Evolutionary conservation across 257 asterid genomes (phyloP), one percentile per base, ranked within the genome.

Genomic region (Solanum chilense): DNA sequence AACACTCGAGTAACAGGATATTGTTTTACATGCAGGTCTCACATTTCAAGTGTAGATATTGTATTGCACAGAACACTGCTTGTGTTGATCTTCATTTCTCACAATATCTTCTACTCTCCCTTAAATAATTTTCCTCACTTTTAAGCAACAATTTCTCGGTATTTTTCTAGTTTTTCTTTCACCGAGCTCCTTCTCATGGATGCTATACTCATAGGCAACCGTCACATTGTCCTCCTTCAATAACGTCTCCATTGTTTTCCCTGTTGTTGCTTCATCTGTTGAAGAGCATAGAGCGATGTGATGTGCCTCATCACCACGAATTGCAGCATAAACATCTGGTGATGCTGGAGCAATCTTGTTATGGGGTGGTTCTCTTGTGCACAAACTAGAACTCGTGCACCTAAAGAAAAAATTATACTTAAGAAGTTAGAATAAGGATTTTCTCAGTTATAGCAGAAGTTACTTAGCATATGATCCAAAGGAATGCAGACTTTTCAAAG

Each of bases 321-420:
- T 78, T 15, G 84, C 56, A 56, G 27, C 64, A 35, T 35, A 73
- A 73, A 73, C 80, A 20, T 73, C 49, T 1, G 49, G 80, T 68
- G 95, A 92, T 76, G 91, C 92, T 15, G 94, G 95, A 23, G 93
- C 92, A 86, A 91, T 91, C 90, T 91, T 95, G 90, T 89, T 91
- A 29, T 80, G 29, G 68, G 89, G 93, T 89, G 91, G 91, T 8
- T 95, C 86, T 87, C 88, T 90, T 56, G 88, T 12, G 81, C 86
- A 85, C 68, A 89, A 88, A 87, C 80, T 91, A 33, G 93, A 92
- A 83, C 90, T 91, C 39, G 83, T 83, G 68, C 60, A 87, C 89
- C 98, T 96, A 91, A 78, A 90, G 20, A 89, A 71, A 56, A 12
- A 44, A 42, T 60, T 39, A 18, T 18, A 5, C 44, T 16, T 15